These are phyloP conservation scores for Alternaria viburni DNA, from an alignment of 2,329 filamentous ascomycete species.

Conservation along the genomic window DNA sequence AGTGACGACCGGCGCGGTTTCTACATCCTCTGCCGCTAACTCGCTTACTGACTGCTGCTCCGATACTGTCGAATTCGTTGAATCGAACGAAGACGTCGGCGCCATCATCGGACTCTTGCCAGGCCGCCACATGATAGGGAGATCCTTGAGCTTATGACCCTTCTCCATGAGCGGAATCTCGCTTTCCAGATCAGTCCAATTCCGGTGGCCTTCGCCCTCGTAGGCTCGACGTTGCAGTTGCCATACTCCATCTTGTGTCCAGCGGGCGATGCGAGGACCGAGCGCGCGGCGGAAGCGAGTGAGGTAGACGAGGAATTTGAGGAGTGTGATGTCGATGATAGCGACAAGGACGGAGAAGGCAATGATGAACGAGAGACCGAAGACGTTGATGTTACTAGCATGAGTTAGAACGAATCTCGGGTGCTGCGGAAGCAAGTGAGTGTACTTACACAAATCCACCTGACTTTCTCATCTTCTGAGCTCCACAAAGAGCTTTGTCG, in stretches of 20 bases:
- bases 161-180: slow-evolving; percentile 8
- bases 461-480: slow-evolving; percentile 23
- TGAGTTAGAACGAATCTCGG: not conserved
- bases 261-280: slow-evolving; percentile 28
- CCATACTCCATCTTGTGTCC: slow-evolving; percentile 36
- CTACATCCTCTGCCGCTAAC: not conserved
- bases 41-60: not conserved
- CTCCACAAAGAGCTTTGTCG: slow-evolving; percentile 19
- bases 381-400: slow-evolving; percentile 29
- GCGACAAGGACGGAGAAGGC: slow-evolving; percentile 13
- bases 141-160: slow-evolving; percentile 6
- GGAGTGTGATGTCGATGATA: slow-evolving; percentile 18
- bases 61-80: not conserved
- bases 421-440: no score
- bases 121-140: slow-evolving; percentile 1
- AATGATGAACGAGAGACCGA: slow-evolving; percentile 26
- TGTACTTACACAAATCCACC: slow-evolving; percentile 26
- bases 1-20: not conserved
- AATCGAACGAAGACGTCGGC: not conserved
- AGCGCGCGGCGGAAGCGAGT: slow-evolving; percentile 18
- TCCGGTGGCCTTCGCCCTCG: slow-evolving; percentile 13
- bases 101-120: not conserved
- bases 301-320: slow-evolving; percentile 26
- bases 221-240: slow-evolving; percentile 35
- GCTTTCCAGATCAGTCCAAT: slow-evolving; percentile 1